These are phyloP conservation scores for Axilococcus clingmanii DNA, from an alignment of 139 green algal genomes.

Conservation along the genomic window DNA sequence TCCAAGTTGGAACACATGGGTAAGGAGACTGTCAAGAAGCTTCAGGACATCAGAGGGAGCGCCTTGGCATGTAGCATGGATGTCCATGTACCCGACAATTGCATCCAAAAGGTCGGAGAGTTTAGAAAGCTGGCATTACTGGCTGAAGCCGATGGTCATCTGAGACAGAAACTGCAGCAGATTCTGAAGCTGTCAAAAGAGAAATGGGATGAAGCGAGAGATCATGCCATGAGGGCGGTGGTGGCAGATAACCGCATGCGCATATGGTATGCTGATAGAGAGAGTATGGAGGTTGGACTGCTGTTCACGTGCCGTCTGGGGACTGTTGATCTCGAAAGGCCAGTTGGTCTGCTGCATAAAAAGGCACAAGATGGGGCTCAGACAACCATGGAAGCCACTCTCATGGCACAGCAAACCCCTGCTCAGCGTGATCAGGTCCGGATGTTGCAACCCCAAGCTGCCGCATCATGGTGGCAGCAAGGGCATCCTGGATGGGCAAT, in stretches of 20 bases:
- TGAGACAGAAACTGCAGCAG: slow-evolving; percentile 73
- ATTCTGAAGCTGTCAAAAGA: slow-evolving; percentile 82
- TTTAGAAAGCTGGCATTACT: slow-evolving; percentile 69
- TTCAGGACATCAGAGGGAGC: slow-evolving; percentile 56
- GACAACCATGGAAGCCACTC: slow-evolving; percentile 60
- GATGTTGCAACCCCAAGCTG: slow-evolving; percentile 54
- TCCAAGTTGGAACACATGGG: slow-evolving; percentile 87
- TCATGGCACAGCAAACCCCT: slow-evolving; percentile 55
- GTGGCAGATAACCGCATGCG: slow-evolving; percentile 73
- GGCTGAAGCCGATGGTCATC: slow-evolving; percentile 69
- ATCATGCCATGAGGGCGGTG: slow-evolving; percentile 74
- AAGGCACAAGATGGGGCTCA: slow-evolving; percentile 35
- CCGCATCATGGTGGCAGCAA: slow-evolving; percentile 59
- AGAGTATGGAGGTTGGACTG: slow-evolving; percentile 58
- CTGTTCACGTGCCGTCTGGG: slow-evolving; percentile 72
- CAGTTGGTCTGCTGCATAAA: slow-evolving; percentile 60
- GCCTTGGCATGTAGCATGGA: slow-evolving; percentile 41
- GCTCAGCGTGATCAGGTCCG: slow-evolving; percentile 60
- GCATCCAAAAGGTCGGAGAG: slow-evolving; percentile 51
- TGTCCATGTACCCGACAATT: slow-evolving; percentile 55
- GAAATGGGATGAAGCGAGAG: slow-evolving; percentile 83
- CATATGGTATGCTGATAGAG: slow-evolving; percentile 60
- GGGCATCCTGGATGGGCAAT: slow-evolving; percentile 77
- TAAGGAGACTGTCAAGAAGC: slow-evolving; percentile 84
- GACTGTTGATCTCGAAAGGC: slow-evolving; percentile 64